Evolutionary conservation across 805 yeast species (phyloP).

Genomic region (Candida peoriensis): DNA sequence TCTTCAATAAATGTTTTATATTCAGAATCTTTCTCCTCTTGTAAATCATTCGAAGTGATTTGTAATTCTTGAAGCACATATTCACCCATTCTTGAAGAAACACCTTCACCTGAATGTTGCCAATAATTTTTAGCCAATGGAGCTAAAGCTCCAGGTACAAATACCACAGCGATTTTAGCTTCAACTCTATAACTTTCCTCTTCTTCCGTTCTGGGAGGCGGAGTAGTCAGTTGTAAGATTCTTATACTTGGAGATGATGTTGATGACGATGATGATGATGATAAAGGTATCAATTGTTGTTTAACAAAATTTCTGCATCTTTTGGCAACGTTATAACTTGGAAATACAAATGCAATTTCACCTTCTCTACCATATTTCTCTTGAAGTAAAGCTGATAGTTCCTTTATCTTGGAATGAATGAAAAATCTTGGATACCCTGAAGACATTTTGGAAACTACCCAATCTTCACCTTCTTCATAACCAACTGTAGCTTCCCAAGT

Average conservation of each 20-base stretch:
- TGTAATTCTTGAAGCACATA: conserved; percentile 64
- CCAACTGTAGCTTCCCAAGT: conserved; percentile 93
- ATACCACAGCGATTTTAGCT: conserved; percentile 61
- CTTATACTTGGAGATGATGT: conserved; percentile 38
- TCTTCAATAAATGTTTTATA: conserved; percentile 73
- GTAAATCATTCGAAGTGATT: conserved; percentile 27
- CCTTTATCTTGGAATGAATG: conserved; percentile 58
- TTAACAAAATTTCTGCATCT: conserved; percentile 78
- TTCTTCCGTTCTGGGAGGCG: conserved; percentile 54
- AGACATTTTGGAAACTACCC: conserved; percentile 71
- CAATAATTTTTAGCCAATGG: conserved; percentile 81
- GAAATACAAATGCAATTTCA: conserved; percentile 72
- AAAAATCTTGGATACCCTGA: conserved; percentile 90
- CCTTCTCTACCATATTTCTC: conserved; percentile 73
- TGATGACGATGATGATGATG: neutral
- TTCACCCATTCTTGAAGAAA: conserved; percentile 85
- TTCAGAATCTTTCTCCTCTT: conserved; percentile 40
- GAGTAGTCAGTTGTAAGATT: conserved; percentile 68
- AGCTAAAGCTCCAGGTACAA: conserved; percentile 63
- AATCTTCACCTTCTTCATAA: conserved; percentile 83
- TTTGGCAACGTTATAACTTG: conserved; percentile 73
- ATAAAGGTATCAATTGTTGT: conserved; percentile 25
- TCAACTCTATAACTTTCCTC: conserved; percentile 59
- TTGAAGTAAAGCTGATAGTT: conserved; percentile 49
- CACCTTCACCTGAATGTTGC: conserved; percentile 98